A percentile compares a stretch with the other conserved stretches of the same genome.
Conservation (phyloP, 805 yeast genomes). For the Vanderwaltozyma verrucispora region DNA sequence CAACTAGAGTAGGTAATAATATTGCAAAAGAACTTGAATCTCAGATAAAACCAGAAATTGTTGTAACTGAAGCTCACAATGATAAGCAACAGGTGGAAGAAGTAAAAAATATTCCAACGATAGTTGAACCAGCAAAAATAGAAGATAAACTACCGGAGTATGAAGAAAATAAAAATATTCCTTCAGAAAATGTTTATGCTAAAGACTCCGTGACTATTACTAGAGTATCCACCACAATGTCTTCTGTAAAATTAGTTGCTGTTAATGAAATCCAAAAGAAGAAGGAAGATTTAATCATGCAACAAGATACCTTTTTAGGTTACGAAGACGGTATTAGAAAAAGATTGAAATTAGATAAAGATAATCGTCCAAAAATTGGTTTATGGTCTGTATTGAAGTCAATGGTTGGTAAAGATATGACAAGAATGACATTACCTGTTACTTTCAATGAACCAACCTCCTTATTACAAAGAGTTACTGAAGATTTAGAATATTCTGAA, state of each 20-base stretch:
- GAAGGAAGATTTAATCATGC: slow-evolving; percentile 14
- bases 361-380: slow-evolving; percentile 79
- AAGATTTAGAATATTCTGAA: slow-evolving; percentile 82
- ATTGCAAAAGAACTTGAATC: no score
- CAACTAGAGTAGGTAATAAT: no score
- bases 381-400: slow-evolving; percentile 91
- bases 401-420: slow-evolving; percentile 95
- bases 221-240: background rate
- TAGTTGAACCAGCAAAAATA: no score
- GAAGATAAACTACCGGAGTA: no score
- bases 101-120: no score
- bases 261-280: slow-evolving; percentile 15
- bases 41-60: no score
- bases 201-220: no score
- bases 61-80: no score
- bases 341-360: slow-evolving; percentile 59
- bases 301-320: slow-evolving; percentile 53
- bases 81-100: no score
- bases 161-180: no score
- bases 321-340: slow-evolving; percentile 77
- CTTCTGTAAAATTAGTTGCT: slow-evolving; percentile 3
- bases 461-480: slow-evolving; percentile 83
- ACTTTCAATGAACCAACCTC: slow-evolving; percentile 94
- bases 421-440: slow-evolving; percentile 93
- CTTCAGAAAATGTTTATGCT: no score